Evolutionary conservation across 148 eudicot genomes (phyloP).

Genomic region (Drosera capensis): DNA sequence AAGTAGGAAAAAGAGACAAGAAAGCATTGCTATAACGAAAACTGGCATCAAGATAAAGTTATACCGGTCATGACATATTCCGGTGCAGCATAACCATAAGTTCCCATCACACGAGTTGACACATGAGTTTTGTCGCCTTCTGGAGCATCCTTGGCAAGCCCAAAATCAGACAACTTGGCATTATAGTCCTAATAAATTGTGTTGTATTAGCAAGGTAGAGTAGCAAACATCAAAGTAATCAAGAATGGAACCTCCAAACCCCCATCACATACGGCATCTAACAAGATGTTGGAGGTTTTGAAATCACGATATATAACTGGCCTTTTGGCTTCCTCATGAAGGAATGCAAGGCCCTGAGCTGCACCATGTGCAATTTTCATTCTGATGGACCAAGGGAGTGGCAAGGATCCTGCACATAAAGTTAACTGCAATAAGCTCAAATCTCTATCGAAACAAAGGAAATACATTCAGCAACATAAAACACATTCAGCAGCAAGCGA

Average conservation of each 20-base stretch:
- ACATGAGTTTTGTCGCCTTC: slow-evolving; percentile 96
- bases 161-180: slow-evolving; percentile 91
- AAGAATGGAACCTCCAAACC: background rate
- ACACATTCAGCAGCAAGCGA: too few species aligned
- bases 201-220: slow-evolving; percentile 11
- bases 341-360: slow-evolving; percentile 89
- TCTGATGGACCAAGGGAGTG: slow-evolving; percentile 91
- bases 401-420: slow-evolving; percentile 57
- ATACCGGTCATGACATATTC: slow-evolving; percentile 39
- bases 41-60: background rate
- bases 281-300: slow-evolving; percentile 84
- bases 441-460: too few species aligned
- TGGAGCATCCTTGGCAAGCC: slow-evolving; percentile 95
- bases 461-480: too few species aligned
- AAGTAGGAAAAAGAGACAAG: too few species aligned
- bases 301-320: slow-evolving; percentile 96
- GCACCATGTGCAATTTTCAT: slow-evolving; percentile 93
- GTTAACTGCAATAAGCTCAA: too few species aligned
- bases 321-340: slow-evolving; percentile 91
- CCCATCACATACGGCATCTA: slow-evolving; percentile 68
- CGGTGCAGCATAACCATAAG: slow-evolving; percentile 94
- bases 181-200: slow-evolving; percentile 60
- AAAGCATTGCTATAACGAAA: background rate
- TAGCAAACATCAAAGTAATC: slow-evolving; percentile 1
- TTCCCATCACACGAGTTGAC: slow-evolving; percentile 97